A percentile compares a stretch with the other conserved stretches of the same genome.
Conservation (phyloP, 495 filamentous ascomycete genomes). For the Penicillium paxilli region DNA sequence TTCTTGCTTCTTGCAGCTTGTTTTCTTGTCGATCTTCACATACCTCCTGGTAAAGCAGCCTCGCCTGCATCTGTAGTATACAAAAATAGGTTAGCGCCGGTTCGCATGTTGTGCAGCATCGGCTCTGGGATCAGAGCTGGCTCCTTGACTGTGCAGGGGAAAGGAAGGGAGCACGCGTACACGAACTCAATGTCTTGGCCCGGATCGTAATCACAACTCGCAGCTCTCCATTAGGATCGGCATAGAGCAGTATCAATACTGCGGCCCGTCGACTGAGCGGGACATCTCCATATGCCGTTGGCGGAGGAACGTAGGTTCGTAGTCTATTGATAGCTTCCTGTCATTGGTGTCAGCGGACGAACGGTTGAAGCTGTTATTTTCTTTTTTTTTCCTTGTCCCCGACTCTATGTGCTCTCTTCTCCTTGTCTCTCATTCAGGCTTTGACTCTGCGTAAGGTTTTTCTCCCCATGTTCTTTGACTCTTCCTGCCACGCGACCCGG, state of each 20-base stretch:
- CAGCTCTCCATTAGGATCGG: slow-evolving; percentile 73
- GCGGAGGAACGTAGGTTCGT: slow-evolving; percentile 64
- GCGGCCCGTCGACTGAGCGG: slow-evolving; percentile 75
- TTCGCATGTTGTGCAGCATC: slow-evolving; percentile 23
- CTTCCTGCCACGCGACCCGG: slow-evolving; percentile 11
- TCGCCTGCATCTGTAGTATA: slow-evolving; percentile 62
- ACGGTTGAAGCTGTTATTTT: neutral
- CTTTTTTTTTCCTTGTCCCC: neutral
- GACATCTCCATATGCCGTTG: slow-evolving; percentile 60
- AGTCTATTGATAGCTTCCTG: slow-evolving; percentile 78
- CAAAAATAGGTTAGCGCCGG: neutral
- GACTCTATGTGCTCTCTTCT: too few species aligned
- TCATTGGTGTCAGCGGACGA: slow-evolving; percentile 6
- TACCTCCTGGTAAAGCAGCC: slow-evolving; percentile 84
- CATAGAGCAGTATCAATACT: slow-evolving; percentile 82
- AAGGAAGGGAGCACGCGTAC: slow-evolving; percentile 28
- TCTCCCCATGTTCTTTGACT: neutral
- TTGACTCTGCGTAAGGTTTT: neutral
- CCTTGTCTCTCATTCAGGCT: neutral
- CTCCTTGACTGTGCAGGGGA: neutral
- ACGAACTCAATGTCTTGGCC: slow-evolving; percentile 68
- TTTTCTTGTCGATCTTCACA: slow-evolving; percentile 29
- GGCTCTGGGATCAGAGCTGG: slow-evolving; percentile 5
- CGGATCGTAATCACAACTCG: slow-evolving; percentile 85
- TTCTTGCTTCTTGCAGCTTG: neutral